Conservation (phyloP, 805 yeast species). For the Saccharomyces jurei region DNA sequence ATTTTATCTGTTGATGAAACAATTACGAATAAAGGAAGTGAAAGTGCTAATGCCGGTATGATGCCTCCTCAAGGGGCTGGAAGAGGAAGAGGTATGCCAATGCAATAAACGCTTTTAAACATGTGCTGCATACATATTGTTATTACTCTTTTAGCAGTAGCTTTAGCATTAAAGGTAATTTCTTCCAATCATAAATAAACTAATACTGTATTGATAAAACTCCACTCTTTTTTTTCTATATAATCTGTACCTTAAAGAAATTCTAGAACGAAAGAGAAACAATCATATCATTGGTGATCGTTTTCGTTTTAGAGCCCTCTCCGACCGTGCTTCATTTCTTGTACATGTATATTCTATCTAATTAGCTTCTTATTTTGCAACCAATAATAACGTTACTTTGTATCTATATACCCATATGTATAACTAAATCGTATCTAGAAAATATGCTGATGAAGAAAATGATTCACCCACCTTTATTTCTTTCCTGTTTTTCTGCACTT, state of each 20-base stretch:
- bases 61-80: conserved; percentile 42
- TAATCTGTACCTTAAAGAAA: not conserved
- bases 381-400: not conserved
- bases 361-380: not conserved
- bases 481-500: not conserved
- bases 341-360: not conserved
- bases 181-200: not conserved
- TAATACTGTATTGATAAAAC: not conserved
- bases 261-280: not conserved
- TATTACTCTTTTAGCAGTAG: not conserved
- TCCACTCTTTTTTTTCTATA: not conserved
- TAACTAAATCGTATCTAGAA: not conserved
- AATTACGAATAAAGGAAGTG: conserved; percentile 61
- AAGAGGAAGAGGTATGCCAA: conserved; percentile 68
- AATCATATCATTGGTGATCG: not conserved
- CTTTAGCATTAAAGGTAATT: not conserved
- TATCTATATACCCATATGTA: not conserved
- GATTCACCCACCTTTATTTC: not conserved
- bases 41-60: conserved; percentile 42
- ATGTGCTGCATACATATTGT: not conserved
- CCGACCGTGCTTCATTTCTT: not conserved
- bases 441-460: not conserved
- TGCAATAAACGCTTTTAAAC: conserved; percentile 12
- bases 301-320: not conserved
- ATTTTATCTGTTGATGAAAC: conserved; percentile 96